Evolutionary conservation across 345 rosid genomes (phyloP).

Genomic region (Angophora floribunda): DNA sequence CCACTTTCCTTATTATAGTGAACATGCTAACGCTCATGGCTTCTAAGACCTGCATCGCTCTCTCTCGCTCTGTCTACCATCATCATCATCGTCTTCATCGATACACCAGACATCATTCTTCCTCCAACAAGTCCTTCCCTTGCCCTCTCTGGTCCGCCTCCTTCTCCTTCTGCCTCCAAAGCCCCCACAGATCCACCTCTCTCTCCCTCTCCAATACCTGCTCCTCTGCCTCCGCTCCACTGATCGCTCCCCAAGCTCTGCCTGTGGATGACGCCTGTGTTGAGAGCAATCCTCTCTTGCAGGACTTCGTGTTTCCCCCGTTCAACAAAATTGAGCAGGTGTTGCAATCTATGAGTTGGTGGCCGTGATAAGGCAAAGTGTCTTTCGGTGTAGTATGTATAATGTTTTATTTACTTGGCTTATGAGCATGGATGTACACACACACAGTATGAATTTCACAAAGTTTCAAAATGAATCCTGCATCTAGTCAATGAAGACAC

Average conservation of each 20-base stretch:
- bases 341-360: background rate
- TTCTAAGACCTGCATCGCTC: background rate
- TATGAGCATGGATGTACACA: background rate
- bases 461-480: background rate
- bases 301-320: slow-evolving; percentile 68
- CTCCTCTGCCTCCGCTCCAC: background rate
- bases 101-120: background rate
- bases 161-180: slow-evolving; percentile 1
- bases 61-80: background rate
- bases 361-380: background rate
- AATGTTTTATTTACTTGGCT: background rate
- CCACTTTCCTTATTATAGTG: background rate
- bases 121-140: background rate
- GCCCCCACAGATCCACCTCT: background rate
- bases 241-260: background rate
- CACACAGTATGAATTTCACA: background rate
- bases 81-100: background rate
- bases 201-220: background rate
- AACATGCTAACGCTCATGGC: background rate
- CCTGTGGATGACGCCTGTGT: slow-evolving; percentile 11
- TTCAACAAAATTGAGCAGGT: slow-evolving; percentile 95
- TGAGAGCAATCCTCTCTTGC: slow-evolving; percentile 56
- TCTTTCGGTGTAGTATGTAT: background rate
- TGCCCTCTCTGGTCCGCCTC: background rate
- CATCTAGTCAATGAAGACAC: background rate